Conservation (phyloP, 495 filamentous ascomycete genomes). For the Apiosordaria backusii region DNA sequence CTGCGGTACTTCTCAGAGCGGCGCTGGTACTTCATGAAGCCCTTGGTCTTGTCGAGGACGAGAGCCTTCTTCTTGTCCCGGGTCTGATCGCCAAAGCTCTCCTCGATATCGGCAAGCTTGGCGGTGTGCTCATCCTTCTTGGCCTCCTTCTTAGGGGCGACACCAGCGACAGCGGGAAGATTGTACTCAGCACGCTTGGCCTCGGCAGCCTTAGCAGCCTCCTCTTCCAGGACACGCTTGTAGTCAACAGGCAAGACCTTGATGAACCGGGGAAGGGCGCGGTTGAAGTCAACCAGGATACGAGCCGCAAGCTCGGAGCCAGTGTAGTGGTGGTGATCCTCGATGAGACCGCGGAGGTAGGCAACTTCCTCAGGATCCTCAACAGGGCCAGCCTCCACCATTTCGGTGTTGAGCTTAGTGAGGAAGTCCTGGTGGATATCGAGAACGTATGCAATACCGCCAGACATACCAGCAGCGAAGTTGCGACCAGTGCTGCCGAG, state of each 20-base stretch:
- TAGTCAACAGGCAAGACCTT: slow-evolving; percentile 97
- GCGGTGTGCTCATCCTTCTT: slow-evolving; percentile 64
- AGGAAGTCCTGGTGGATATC: slow-evolving; percentile 91
- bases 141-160: slow-evolving; percentile 49
- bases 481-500: slow-evolving; percentile 95
- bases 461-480: slow-evolving; percentile 99
- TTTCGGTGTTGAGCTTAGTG: slow-evolving; percentile 95
- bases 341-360: slow-evolving; percentile 87
- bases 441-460: slow-evolving; percentile 95
- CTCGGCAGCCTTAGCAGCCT: slow-evolving; percentile 78
- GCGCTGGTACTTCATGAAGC: slow-evolving; percentile 98
- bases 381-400: slow-evolving; percentile 89
- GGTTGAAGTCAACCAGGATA: slow-evolving; percentile 93
- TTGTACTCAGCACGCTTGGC: slow-evolving; percentile 79
- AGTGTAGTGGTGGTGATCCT: slow-evolving; percentile 99
- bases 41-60: slow-evolving; percentile 94
- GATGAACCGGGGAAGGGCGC: slow-evolving; percentile 86
- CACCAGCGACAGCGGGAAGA: slow-evolving; percentile 71
- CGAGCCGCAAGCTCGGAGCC: slow-evolving; percentile 95
- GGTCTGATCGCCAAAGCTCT: slow-evolving; percentile 80
- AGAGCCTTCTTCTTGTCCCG: slow-evolving; percentile 93
- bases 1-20: slow-evolving; percentile 93
- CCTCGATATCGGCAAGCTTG: slow-evolving; percentile 91
- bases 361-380: slow-evolving; percentile 92
- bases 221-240: slow-evolving; percentile 87